Percentiles rank a stretch among this genome's conserved stretches.
These are phyloP conservation scores for Coemansia sp. DNA, from an alignment of 192 early-diverging fungal genomes.

Conservation along the genomic window DNA sequence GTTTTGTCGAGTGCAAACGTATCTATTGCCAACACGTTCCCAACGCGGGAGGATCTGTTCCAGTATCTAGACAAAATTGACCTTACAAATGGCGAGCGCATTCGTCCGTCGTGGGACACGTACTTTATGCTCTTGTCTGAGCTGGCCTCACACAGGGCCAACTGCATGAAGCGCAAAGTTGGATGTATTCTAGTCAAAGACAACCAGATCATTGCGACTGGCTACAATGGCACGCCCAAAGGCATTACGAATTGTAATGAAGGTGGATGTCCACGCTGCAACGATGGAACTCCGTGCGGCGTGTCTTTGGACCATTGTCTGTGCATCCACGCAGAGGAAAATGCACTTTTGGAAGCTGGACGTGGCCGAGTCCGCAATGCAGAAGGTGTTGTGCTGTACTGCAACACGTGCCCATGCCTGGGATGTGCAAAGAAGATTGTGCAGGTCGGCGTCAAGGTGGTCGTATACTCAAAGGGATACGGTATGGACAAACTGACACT, in stretches of 20 bases:
- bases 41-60: slow-evolving; percentile 34
- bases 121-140: slow-evolving; percentile 97
- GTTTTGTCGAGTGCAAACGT: slow-evolving; percentile 56
- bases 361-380: slow-evolving; percentile 77
- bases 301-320: slow-evolving; percentile 80
- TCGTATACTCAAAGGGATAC: slow-evolving; percentile 90
- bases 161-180: slow-evolving; percentile 99
- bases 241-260: slow-evolving; percentile 91
- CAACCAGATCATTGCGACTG: slow-evolving; percentile 87
- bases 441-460: slow-evolving; percentile 87
- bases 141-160: slow-evolving; percentile 83
- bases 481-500: slow-evolving; percentile 90
- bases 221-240: slow-evolving; percentile 98
- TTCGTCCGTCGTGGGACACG: slow-evolving; percentile 93
- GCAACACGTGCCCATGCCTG: slow-evolving; percentile 87
- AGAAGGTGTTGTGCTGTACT: slow-evolving; percentile 72
- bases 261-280: slow-evolving; percentile 93
- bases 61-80: slow-evolving; percentile 52
- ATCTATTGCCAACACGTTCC: slow-evolving; percentile 61
- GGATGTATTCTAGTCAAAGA: slow-evolving; percentile 92
- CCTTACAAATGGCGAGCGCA: slow-evolving; percentile 67
- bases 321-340: slow-evolving; percentile 99
- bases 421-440: slow-evolving; percentile 97
- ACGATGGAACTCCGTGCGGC: slow-evolving; percentile 78
- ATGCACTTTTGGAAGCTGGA: slow-evolving; percentile 95